phyloP scores from a whole-genome alignment of 2,329 filamentous ascomycete species.

The Sodiomyces alkalinus region DNA sequence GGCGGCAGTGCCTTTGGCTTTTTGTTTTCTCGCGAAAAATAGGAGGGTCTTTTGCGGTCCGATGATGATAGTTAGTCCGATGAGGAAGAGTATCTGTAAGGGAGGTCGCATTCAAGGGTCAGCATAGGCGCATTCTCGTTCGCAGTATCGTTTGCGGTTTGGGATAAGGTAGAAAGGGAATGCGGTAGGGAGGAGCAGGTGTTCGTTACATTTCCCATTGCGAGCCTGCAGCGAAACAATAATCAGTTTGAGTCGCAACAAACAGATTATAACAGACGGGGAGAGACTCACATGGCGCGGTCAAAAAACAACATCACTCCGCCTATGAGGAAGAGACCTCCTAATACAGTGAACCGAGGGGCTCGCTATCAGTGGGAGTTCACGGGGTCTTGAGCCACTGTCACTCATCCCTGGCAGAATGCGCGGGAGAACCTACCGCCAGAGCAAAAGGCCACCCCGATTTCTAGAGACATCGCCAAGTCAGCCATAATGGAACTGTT shows the following conservation, averaged over 20 bases:
- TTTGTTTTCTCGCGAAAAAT: conserved; percentile 91
- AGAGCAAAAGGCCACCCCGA: conserved; percentile 94
- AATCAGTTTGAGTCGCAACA: conserved; percentile 4
- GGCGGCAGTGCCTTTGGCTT: conserved; percentile 78
- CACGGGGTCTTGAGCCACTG: too few species aligned
- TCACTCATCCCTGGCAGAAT: too few species aligned
- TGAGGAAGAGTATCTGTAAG: conserved; percentile 96
- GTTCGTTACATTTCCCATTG: conserved; percentile 82
- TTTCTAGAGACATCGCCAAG: conserved; percentile 51
- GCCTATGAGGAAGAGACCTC: conserved; percentile 86
- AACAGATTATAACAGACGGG: conserved; percentile 1
- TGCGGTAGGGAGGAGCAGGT: conserved; percentile 5
- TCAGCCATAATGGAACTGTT: conserved; percentile 14
- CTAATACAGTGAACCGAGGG: conserved; percentile 34
- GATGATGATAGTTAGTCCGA: conserved; percentile 92
- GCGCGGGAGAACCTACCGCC: conserved; percentile 63
- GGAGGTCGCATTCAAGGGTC: too few species aligned
- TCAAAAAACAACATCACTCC: conserved; percentile 97
- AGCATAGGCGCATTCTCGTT: too few species aligned
- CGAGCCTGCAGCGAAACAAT: conserved; percentile 46
- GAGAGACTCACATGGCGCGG: conserved; percentile 61
- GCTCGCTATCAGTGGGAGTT: conserved; percentile 5
- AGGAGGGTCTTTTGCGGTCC: conserved; percentile 77
- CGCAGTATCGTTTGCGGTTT: conserved; percentile 5
- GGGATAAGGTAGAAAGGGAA: conserved; percentile 1